Conservation (phyloP, 805 yeast species). For the Tetrapisispora fleetii region DNA sequence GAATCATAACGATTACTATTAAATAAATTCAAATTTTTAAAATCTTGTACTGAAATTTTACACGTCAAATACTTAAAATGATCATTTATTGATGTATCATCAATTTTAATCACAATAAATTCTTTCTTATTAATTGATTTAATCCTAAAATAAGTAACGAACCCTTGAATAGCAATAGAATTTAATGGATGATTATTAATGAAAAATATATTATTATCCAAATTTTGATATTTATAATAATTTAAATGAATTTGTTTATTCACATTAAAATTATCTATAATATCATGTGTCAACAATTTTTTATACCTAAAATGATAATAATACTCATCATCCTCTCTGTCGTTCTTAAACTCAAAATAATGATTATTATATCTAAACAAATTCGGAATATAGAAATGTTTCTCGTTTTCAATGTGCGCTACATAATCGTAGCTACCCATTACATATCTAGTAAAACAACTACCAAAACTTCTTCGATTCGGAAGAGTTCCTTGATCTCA, state of each 20-base stretch:
- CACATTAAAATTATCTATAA: conserved; percentile 3
- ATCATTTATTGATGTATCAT: conserved; percentile 14
- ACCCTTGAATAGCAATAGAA: conserved; percentile 30
- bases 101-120: conserved; percentile 15
- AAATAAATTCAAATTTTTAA: conserved; percentile 16
- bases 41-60: conserved; percentile 15
- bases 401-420: conserved; percentile 8
- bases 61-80: conserved; percentile 14
- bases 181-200: conserved; percentile 36
- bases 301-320: conserved; percentile 1
- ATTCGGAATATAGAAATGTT: conserved; percentile 3
- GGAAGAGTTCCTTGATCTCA: not conserved
- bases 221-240: conserved; percentile 5
- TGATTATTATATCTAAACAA: conserved; percentile 4
- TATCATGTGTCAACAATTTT: conserved; percentile 7
- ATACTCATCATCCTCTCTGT: not conserved
- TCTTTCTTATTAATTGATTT: conserved; percentile 11
- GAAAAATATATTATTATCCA: conserved; percentile 18
- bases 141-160: conserved; percentile 23
- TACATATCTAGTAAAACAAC: not conserved
- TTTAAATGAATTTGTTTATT: conserved; percentile 5
- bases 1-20: not conserved
- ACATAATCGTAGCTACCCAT: conserved; percentile 15
- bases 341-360: not conserved
- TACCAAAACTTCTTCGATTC: not conserved